Conservation (phyloP, 352 stramenopile genomes). For the Stramenopiles sp. region DNA sequence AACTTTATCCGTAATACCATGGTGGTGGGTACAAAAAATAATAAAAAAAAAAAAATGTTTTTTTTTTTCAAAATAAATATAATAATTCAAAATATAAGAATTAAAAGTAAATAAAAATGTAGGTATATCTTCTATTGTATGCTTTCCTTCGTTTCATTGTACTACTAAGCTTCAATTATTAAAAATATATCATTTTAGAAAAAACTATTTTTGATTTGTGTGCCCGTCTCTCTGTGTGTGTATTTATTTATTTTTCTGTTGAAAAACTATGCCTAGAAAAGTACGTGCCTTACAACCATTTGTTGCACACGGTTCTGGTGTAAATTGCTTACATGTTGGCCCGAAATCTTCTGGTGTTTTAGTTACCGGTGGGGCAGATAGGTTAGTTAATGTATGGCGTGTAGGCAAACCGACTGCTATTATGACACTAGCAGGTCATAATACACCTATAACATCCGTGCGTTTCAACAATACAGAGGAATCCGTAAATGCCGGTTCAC, state of each 20-base stretch:
- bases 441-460: slow-evolving; percentile 10
- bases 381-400: slow-evolving; percentile 16
- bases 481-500: not conserved
- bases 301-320: not conserved
- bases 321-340: not conserved
- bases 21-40: too few relatives aligned
- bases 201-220: too few relatives aligned
- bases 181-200: too few relatives aligned
- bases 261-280: not conserved
- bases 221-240: too few relatives aligned
- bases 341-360: slow-evolving; percentile 6
- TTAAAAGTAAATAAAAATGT: too few relatives aligned
- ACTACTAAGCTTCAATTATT: too few relatives aligned
- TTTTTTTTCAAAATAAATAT: too few relatives aligned
- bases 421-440: slow-evolving; percentile 11
- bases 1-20: slow-evolving; percentile 5
- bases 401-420: slow-evolving; percentile 6
- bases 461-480: slow-evolving; percentile 11
- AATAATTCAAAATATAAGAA: too few relatives aligned
- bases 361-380: slow-evolving; percentile 16
- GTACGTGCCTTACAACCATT: not conserved
- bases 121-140: too few relatives aligned
- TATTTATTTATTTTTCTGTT: too few relatives aligned
- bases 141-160: too few relatives aligned
- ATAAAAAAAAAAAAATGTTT: too few relatives aligned